phyloP scores from a whole-genome alignment of 2,329 filamentous ascomycete species.

The Apiospora kogelbergensis region DNA sequence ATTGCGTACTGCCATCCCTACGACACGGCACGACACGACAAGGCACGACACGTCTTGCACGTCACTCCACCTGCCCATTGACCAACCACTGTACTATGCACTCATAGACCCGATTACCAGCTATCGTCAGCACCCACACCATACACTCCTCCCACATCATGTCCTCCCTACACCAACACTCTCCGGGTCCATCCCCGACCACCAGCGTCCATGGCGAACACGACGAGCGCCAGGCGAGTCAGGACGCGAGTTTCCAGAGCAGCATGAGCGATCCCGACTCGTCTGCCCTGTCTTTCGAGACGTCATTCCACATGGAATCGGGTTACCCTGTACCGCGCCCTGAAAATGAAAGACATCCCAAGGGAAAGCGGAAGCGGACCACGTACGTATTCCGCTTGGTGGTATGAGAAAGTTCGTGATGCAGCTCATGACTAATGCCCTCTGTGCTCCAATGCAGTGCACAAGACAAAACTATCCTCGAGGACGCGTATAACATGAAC shows the following conservation, averaged over 20 bases:
- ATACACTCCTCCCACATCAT: not conserved
- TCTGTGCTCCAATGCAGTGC: constrained; percentile 51
- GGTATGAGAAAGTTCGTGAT: not conserved
- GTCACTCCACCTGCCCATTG: not conserved
- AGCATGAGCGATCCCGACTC: constrained; percentile 27
- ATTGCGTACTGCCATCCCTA: not conserved
- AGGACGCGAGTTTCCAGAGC: constrained; percentile 26
- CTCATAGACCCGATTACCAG: not conserved
- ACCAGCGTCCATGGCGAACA: constrained; percentile 4
- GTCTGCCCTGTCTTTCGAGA: constrained; percentile 33
- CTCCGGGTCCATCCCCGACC: constrained; percentile 12
- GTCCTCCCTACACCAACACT: constrained; percentile 13
- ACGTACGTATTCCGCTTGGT: constrained; percentile 47
- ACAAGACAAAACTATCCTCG: constrained; percentile 85
- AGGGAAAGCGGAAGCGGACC: constrained; percentile 63
- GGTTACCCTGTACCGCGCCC: constrained; percentile 27
- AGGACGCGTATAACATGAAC: constrained; percentile 80
- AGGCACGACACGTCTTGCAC: not conserved
- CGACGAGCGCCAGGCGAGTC: constrained; percentile 10
- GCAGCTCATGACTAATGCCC: constrained; percentile 7
- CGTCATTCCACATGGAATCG: constrained; percentile 32
- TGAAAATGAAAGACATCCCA: constrained; percentile 47
- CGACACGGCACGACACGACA: not conserved
- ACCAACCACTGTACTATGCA: not conserved
- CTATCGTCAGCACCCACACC: not conserved